phyloP scores from a whole-genome alignment of 2,329 filamentous ascomycete genomes.

The Scolecobasidium constrictum region DNA sequence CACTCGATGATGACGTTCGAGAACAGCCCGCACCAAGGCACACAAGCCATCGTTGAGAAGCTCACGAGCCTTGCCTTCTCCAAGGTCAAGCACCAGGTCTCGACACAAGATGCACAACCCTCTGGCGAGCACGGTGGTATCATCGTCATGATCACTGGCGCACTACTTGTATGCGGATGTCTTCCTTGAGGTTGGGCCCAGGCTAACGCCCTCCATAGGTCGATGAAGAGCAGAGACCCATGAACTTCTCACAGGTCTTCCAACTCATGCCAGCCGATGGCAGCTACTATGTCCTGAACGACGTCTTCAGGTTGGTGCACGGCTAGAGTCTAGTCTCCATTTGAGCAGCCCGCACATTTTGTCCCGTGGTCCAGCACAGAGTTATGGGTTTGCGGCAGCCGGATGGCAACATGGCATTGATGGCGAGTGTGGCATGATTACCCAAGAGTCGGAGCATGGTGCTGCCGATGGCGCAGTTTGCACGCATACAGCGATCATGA shows the following conservation, averaged over 20 bases:
- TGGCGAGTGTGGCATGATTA: no score
- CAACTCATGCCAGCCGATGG: conserved; percentile 58
- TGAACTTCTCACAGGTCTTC: conserved; percentile 88
- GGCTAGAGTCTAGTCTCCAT: no score
- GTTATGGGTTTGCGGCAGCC: no score
- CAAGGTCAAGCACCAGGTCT: conserved; percentile 67
- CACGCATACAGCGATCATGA: no score
- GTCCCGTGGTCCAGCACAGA: no score
- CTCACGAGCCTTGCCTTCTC: conserved; percentile 64
- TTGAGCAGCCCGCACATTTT: no score
- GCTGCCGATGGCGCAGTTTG: no score
- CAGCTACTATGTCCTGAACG: conserved; percentile 83
- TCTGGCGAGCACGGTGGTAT: conserved; percentile 57
- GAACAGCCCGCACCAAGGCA: conserved; percentile 54
- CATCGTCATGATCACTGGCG: conserved; percentile 79
- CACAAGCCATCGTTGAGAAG: conserved; percentile 63
- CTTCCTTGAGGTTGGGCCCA: background rate
- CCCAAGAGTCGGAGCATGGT: no score
- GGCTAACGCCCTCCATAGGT: conserved; percentile 43
- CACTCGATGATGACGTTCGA: conserved; percentile 94
- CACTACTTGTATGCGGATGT: conserved; percentile 53
- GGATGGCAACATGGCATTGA: no score
- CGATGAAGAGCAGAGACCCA: conserved; percentile 73
- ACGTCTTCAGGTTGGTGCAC: conserved; percentile 87
- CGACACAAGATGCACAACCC: conserved; percentile 77